A percentile compares a stretch with the other conserved stretches of the same genome.
Conservation (phyloP, 768 basidiomycete genomes). For the Sarcomyxa edulis region DNA sequence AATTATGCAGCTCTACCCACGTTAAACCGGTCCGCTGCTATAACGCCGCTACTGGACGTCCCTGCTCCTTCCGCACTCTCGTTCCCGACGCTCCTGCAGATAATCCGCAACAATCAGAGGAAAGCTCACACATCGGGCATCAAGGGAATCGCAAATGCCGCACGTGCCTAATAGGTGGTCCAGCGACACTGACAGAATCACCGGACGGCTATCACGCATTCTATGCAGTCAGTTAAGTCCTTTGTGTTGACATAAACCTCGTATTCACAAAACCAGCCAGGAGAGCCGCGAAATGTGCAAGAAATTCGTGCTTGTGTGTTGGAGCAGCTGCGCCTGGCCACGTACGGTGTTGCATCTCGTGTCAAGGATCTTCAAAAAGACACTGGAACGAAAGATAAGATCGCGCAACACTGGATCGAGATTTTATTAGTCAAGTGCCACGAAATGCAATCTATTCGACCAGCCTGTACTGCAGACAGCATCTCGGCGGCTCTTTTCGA, state of each 20-base stretch:
- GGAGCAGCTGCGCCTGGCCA: conserved; percentile 15
- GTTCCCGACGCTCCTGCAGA: conserved; percentile 16
- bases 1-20: conserved; percentile 5
- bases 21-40: conserved; percentile 10
- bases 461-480: conserved; percentile 15
- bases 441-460: conserved; percentile 4
- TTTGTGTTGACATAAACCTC: conserved; percentile 3
- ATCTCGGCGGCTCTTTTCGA: conserved; percentile 31
- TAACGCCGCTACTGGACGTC: conserved; percentile 14
- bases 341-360: conserved; percentile 12
- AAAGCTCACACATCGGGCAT: conserved; percentile 25
- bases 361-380: conserved; percentile 16
- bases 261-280: conserved; percentile 3
- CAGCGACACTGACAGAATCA: conserved; percentile 10
- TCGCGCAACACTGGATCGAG: conserved; percentile 26
- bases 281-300: conserved; percentile 6
- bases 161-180: conserved; percentile 24
- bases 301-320: conserved; percentile 9
- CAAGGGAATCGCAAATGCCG: conserved; percentile 25
- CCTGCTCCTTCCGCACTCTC: conserved; percentile 17
- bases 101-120: conserved; percentile 30
- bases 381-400: conserved; percentile 27
- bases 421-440: conserved; percentile 13
- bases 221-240: conserved; percentile 6
- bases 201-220: conserved; percentile 19